phyloP scores from a whole-genome alignment of 2,329 filamentous ascomycete species.

The Colletotrichum euphorbiae region DNA sequence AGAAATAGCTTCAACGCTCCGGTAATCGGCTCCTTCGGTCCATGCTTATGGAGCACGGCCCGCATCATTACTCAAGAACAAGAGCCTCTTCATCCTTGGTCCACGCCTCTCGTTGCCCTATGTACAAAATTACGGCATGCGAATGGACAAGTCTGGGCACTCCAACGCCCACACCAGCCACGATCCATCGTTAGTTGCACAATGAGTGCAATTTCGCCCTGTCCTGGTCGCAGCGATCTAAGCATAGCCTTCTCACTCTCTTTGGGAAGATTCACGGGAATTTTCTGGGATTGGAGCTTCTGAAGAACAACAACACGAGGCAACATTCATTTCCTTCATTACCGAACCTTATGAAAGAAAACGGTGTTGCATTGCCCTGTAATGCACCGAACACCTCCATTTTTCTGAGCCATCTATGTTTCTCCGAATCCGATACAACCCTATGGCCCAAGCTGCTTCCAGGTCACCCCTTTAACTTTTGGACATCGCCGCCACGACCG shows the following conservation, averaged over 20 bases:
- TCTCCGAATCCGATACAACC: conserved; percentile 20
- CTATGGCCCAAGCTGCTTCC: background rate
- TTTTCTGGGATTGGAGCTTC: conserved; percentile 26
- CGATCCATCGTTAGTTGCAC: background rate
- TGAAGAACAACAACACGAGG: conserved; percentile 22
- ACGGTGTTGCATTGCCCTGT: conserved; percentile 27
- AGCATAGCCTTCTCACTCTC: conserved; percentile 27
- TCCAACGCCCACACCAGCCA: conserved; percentile 7
- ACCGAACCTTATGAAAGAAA: conserved; percentile 8
- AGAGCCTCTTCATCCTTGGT: conserved; percentile 17
- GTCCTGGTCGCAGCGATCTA: background rate
- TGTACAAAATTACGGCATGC: conserved; percentile 26
- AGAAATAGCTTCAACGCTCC: conserved; percentile 33
- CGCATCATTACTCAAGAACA: conserved; percentile 19
- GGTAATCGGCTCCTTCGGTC: conserved; percentile 5
- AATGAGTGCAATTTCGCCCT: conserved; percentile 2
- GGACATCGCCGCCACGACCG: too few relatives aligned
- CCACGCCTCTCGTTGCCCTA: conserved; percentile 30
- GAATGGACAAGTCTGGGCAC: conserved; percentile 16
- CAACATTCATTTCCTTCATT: conserved; percentile 31
- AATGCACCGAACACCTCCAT: conserved; percentile 11
- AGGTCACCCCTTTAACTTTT: background rate
- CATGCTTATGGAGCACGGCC: conserved; percentile 15
- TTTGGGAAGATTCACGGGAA: conserved; percentile 25
- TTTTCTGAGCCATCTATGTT: conserved; percentile 20